These are phyloP conservation scores for Schwanniomyces vanrijiae DNA, from an alignment of 805 yeast genomes.

Conservation along the genomic window DNA sequence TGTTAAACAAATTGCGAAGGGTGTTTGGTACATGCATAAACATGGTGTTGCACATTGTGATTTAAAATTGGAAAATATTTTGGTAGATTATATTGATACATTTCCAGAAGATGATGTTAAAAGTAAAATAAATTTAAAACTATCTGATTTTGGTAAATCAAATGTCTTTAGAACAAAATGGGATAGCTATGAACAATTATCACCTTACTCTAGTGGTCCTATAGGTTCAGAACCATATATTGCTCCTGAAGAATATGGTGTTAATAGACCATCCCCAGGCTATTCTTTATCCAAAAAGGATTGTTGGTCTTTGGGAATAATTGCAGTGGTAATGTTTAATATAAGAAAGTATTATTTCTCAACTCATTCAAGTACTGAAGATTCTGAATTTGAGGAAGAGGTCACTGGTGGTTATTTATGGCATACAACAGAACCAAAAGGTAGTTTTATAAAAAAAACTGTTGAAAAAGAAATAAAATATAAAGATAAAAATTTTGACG, in stretches of 20 bases:
- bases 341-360: conserved; percentile 26
- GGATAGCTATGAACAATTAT: conserved; percentile 45
- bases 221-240: conserved; percentile 90
- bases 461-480: conserved; percentile 15
- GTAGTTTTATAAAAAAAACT: conserved; percentile 5
- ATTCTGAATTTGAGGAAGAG: conserved; percentile 12
- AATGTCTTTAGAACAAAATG: conserved; percentile 89
- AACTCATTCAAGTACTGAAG: conserved; percentile 8
- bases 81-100: conserved; percentile 35
- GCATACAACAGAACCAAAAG: conserved; percentile 28
- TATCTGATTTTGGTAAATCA: conserved; percentile 85
- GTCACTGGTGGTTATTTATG: conserved; percentile 30
- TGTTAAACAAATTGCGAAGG: conserved; percentile 81
- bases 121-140: conserved; percentile 21
- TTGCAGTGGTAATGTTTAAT: conserved; percentile 28
- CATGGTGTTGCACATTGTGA: conserved; percentile 96
- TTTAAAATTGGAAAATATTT: conserved; percentile 82
- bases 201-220: conserved; percentile 62
- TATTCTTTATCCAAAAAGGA: conserved; percentile 83
- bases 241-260: conserved; percentile 74
- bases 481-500: conserved; percentile 33
- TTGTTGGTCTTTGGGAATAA: conserved; percentile 84
- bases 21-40: conserved; percentile 80
- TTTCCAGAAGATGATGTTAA: not conserved
- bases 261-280: conserved; percentile 7